Conservation (phyloP, 495 filamentous ascomycete species). For the Aspergillus diversus region DNA sequence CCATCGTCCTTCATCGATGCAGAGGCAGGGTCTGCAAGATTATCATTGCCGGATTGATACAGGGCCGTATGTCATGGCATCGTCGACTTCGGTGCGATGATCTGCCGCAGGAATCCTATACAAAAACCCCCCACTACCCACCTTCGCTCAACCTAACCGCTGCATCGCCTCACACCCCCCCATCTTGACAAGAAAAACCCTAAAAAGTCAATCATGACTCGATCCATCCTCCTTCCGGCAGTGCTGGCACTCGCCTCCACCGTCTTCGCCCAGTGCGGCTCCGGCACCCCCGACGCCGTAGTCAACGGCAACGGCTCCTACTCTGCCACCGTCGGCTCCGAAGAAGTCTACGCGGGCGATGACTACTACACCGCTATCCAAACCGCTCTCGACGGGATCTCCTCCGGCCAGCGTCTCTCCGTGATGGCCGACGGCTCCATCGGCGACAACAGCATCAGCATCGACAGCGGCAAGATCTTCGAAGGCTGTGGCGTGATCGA, state of each 20-base stretch:
- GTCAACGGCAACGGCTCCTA: conserved; percentile 14
- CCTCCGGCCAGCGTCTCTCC: conserved; percentile 19
- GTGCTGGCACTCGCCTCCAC: conserved; percentile 16
- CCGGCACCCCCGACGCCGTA: conserved; percentile 21
- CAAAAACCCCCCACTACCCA: too few relatives aligned
- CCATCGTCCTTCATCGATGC: too few relatives aligned
- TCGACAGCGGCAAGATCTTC: conserved; percentile 19
- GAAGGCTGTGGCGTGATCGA: conserved; percentile 24
- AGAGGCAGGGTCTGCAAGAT: too few relatives aligned
- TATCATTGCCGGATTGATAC: too few relatives aligned
- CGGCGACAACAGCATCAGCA: conserved; percentile 12
- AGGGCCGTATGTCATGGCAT: too few relatives aligned
- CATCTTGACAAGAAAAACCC: too few relatives aligned
- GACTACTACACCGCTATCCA: conserved; percentile 17
- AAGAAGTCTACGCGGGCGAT: conserved; percentile 15
- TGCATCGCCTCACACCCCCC: too few relatives aligned
- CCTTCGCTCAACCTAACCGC: too few relatives aligned
- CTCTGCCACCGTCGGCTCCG: conserved; percentile 14
- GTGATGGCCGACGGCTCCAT: conserved; percentile 20
- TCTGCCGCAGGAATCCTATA: too few relatives aligned
- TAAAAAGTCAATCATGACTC: background rate
- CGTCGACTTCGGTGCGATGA: too few relatives aligned
- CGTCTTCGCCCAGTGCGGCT: conserved; percentile 16
- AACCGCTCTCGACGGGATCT: conserved; percentile 13
- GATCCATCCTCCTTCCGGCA: background rate